These are phyloP conservation scores for Shiraia bambusicola DNA, from an alignment of 2,329 filamentous ascomycete species.

Conservation along the genomic window DNA sequence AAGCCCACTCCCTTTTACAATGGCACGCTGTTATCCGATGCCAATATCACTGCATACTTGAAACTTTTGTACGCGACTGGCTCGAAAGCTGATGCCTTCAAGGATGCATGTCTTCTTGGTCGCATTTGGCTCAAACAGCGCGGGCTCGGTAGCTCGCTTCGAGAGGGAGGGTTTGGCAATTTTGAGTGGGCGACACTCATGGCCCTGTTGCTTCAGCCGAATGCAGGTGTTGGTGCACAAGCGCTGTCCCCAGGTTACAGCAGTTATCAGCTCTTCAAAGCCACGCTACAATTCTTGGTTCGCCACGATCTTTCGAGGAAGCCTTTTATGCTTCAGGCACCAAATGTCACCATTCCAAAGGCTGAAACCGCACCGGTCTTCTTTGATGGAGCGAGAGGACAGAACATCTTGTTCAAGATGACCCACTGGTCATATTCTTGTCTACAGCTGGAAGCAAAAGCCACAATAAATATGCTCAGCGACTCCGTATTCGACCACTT, in stretches of 20 bases:
- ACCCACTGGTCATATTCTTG: conserved; percentile 75
- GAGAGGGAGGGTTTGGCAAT: conserved; percentile 81
- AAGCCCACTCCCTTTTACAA: conserved; percentile 83
- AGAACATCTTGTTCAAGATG: conserved; percentile 93
- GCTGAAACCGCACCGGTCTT: conserved; percentile 64
- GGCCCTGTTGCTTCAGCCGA: conserved; percentile 77
- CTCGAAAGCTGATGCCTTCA: conserved; percentile 70
- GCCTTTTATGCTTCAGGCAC: conserved; percentile 57
- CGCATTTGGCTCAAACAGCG: conserved; percentile 87
- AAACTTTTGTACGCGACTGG: conserved; percentile 71
- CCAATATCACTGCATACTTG: conserved; percentile 71
- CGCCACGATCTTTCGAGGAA: conserved; percentile 70
- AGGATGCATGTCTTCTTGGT: conserved; percentile 82
- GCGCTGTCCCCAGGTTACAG: conserved; percentile 79
- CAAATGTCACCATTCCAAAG: conserved; percentile 35
- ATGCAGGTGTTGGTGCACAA: conserved; percentile 69
- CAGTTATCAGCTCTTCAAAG: conserved; percentile 93
- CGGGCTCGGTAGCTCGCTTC: conserved; percentile 70
- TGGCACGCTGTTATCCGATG: conserved; percentile 76
- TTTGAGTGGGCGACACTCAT: conserved; percentile 88
- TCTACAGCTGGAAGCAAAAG: conserved; percentile 72
- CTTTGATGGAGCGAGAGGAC: conserved; percentile 71
- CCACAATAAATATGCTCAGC: conserved; percentile 73
- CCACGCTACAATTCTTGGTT: conserved; percentile 82
- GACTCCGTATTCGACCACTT: conserved; percentile 78